Evolutionary conservation across 2,329 filamentous ascomycete genomes (phyloP).

Genomic region (Xylaria sp.): DNA sequence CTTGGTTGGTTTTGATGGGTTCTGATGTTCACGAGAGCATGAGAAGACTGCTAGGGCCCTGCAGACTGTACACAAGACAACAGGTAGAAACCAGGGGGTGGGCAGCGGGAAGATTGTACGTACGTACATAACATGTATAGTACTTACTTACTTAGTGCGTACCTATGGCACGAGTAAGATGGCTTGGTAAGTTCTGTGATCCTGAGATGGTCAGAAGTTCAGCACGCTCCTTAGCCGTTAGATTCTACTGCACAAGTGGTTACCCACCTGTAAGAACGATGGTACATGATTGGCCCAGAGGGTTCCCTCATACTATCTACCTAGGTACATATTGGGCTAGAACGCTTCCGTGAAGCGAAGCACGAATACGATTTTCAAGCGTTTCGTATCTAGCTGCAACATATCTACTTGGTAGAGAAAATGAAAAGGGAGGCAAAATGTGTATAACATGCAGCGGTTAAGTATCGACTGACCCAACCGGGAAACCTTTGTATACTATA

Average conservation of each 20-base stretch:
- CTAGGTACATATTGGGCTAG: neutral
- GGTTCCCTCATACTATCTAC: neutral
- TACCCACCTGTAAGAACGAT: neutral
- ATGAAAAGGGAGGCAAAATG: neutral
- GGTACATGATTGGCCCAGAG: conserved; percentile 8
- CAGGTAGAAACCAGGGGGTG: neutral
- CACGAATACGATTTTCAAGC: neutral
- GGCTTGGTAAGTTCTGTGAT: no score
- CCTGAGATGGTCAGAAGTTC: neutral
- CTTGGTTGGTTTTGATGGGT: no score
- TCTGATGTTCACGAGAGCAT: conserved; percentile 27
- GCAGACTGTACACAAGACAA: neutral
- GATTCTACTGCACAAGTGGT: neutral
- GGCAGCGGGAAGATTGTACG: neutral
- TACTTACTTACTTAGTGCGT: neutral
- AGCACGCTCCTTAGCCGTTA: no score
- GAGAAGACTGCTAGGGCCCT: neutral
- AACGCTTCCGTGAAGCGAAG: neutral
- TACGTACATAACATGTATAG: neutral
- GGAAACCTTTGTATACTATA: no score
- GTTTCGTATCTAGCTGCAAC: neutral
- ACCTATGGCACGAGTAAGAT: neutral
- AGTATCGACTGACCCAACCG: neutral
- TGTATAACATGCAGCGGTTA: neutral
- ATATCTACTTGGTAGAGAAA: neutral